These are phyloP conservation scores for Globisporangium nodosum DNA, from an alignment of 352 stramenopile species.

Conservation along the genomic window DNA sequence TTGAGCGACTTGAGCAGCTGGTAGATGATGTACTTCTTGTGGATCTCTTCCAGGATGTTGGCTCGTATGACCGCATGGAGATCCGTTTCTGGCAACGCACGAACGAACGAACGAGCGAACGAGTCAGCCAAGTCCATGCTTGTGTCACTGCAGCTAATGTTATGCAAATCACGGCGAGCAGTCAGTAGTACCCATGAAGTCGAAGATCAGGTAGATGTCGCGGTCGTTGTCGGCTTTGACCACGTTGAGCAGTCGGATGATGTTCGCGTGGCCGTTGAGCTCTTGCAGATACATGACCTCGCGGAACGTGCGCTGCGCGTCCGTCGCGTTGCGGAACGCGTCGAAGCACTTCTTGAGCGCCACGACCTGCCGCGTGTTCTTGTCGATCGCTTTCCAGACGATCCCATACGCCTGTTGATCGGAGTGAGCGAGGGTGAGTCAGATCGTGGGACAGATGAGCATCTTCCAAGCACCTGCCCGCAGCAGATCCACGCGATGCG, in stretches of 20 bases:
- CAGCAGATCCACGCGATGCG: not conserved
- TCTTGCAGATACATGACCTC: constrained; percentile 96
- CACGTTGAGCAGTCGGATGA: constrained; percentile 92
- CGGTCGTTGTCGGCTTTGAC: constrained; percentile 94
- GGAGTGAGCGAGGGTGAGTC: not conserved
- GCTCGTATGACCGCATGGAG: constrained; percentile 93
- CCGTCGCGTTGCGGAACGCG: constrained; percentile 93
- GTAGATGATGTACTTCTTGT: constrained; percentile 98
- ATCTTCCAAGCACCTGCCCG: not conserved
- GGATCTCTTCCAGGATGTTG: constrained; percentile 94
- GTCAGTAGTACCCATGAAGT: constrained; percentile 87
- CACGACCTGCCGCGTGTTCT: constrained; percentile 85
- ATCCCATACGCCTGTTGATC: constrained; percentile 89
- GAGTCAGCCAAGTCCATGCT: not conserved
- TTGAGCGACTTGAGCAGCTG: constrained; percentile 95
- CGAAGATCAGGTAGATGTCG: constrained; percentile 96
- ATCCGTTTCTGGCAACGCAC: constrained; percentile 84
- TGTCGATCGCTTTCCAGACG: constrained; percentile 96
- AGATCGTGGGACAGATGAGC: not conserved
- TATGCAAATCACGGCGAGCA: not conserved
- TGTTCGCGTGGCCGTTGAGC: constrained; percentile 90
- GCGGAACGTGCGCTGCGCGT: constrained; percentile 93
- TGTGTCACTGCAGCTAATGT: not conserved
- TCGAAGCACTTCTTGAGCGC: constrained; percentile 97
- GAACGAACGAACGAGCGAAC: not conserved